phyloP scores from a whole-genome alignment of 805 yeast genomes.

The Barnettozyma siamensis region DNA sequence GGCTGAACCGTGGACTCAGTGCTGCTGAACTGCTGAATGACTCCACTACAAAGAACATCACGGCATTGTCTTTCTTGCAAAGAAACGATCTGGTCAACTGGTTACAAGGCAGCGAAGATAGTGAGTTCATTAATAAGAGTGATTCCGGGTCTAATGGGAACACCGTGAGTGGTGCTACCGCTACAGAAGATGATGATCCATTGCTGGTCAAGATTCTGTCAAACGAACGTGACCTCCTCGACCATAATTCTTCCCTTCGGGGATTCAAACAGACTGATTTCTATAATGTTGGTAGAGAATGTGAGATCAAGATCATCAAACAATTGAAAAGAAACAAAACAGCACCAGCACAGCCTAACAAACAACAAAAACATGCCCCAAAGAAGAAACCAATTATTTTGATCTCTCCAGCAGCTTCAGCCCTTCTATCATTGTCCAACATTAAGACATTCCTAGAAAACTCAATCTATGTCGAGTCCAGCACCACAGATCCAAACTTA shows the following conservation, averaged over 20 bases:
- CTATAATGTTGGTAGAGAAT: conserved; percentile 60
- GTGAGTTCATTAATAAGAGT: conserved; percentile 42
- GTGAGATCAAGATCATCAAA: conserved; percentile 51
- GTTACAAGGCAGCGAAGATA: conserved; percentile 64
- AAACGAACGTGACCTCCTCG: conserved; percentile 45
- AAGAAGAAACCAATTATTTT: conserved; percentile 54
- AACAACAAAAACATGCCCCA: conserved; percentile 11
- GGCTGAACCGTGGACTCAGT: conserved; percentile 66
- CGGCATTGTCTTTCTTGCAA: conserved; percentile 75
- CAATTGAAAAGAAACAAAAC: conserved; percentile 19
- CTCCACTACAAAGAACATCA: conserved; percentile 57
- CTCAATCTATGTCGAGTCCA: conserved; percentile 59
- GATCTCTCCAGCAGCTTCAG: conserved; percentile 75
- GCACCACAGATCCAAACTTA: conserved; percentile 28
- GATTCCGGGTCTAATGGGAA: conserved; percentile 2
- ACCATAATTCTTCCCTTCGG: conserved; percentile 56
- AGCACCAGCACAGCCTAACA: conserved; percentile 7
- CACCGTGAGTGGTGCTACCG: background rate
- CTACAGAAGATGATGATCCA: conserved; percentile 24
- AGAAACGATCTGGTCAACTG: conserved; percentile 80
- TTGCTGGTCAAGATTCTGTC: conserved; percentile 25
- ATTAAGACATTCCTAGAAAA: conserved; percentile 66
- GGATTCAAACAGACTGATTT: conserved; percentile 66
- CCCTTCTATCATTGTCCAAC: conserved; percentile 59
- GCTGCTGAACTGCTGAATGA: conserved; percentile 78